phyloP scores from a whole-genome alignment of 2,329 filamentous ascomycete species.

The Fusarium sp. region DNA sequence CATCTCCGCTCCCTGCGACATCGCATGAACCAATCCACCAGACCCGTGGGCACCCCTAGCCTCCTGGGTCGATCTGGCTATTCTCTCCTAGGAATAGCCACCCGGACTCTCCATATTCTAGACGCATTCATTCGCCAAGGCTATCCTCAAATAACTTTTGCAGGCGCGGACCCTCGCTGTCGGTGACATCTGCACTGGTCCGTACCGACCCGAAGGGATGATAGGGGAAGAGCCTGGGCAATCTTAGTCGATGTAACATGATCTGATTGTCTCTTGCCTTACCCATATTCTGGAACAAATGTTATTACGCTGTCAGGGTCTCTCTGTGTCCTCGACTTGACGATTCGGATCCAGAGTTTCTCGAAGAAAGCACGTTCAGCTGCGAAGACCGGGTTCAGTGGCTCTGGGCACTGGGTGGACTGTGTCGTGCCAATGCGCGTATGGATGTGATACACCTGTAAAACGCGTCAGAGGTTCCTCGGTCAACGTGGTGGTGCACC shows the following conservation, averaged over 20 bases:
- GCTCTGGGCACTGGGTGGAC: conserved; percentile 52
- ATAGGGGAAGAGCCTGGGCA: conserved; percentile 41
- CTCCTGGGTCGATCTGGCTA: not conserved
- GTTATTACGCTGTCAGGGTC: not conserved
- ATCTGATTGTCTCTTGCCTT: not conserved
- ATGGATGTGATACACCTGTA: conserved; percentile 50
- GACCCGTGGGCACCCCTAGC: not conserved
- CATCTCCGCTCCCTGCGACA: not conserved
- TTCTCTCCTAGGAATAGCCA: not conserved
- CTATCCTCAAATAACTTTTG: conserved; percentile 35
- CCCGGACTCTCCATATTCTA: not conserved
- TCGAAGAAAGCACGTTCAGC: conserved; percentile 49
- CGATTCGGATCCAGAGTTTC: conserved; percentile 32
- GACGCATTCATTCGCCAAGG: not conserved
- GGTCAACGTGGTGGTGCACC: not conserved
- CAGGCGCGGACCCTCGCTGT: conserved; percentile 40
- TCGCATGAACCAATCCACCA: not conserved
- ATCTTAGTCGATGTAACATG: conserved; percentile 1
- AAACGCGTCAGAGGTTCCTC: not conserved
- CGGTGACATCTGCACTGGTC: conserved; percentile 39
- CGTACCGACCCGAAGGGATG: conserved; percentile 36
- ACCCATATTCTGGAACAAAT: not conserved
- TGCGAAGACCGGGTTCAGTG: conserved; percentile 45
- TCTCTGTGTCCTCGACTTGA: not conserved
- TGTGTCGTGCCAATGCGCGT: conserved; percentile 52